Conservation (phyloP, 1,284 basidiomycete genomes). For the Papiliotrema nemorosa region DNA sequence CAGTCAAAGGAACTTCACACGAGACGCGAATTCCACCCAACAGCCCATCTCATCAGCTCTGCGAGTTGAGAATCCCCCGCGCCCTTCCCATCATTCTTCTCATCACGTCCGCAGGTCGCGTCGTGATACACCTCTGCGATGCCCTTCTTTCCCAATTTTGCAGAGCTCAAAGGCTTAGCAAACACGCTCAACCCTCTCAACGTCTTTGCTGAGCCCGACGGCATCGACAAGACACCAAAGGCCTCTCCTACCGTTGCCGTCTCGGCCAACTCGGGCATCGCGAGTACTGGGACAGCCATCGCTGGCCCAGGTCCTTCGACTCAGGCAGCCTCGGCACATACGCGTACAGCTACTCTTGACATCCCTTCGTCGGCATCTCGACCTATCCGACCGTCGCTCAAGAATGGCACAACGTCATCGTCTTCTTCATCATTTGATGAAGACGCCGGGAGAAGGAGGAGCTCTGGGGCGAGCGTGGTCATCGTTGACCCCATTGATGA, state of each 20-base stretch:
- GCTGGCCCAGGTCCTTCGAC: constrained; percentile 30
- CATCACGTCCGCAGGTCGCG: neutral
- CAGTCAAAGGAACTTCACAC: too few species aligned
- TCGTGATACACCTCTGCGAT: constrained; percentile 9
- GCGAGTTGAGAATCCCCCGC: too few species aligned
- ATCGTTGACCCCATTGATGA: constrained; percentile 19
- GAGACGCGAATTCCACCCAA: neutral
- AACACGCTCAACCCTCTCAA: constrained; percentile 31
- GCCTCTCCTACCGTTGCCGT: constrained; percentile 2
- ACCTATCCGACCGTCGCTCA: constrained; percentile 13
- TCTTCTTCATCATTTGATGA: constrained; percentile 7
- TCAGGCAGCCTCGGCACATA: constrained; percentile 5
- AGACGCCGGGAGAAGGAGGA: constrained; percentile 6
- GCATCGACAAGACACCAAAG: constrained; percentile 3
- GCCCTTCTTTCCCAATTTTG: constrained; percentile 34
- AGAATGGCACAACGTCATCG: constrained; percentile 10
- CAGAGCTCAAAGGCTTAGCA: constrained; percentile 24
- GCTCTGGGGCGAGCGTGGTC: constrained; percentile 16
- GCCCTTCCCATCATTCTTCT: too few species aligned
- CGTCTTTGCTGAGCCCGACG: constrained; percentile 14
- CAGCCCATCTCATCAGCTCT: too few species aligned
- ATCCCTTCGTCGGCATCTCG: neutral
- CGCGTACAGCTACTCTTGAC: constrained; percentile 2
- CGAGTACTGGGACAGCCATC: constrained; percentile 6
- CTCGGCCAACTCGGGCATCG: neutral